A percentile compares a stretch with the other conserved stretches of the same genome.
Evolutionary conservation across 129 eudicot species (phyloP).

Genomic region (Solidago caesia): DNA sequence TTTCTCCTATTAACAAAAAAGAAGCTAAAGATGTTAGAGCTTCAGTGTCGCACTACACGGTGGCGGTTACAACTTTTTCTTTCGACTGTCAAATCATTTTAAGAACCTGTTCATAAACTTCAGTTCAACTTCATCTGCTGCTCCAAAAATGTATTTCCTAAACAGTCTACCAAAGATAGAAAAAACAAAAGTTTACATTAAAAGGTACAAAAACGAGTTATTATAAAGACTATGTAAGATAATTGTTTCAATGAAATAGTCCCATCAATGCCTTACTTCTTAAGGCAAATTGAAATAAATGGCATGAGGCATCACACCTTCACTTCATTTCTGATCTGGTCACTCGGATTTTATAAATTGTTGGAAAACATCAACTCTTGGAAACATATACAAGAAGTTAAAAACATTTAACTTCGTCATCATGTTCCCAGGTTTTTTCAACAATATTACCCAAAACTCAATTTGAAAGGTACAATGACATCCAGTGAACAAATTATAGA

Average conservation of each 20-base stretch:
- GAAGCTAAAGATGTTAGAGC: constrained; percentile 5
- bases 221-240: constrained; percentile 1
- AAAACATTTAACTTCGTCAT: not conserved
- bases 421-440: not conserved
- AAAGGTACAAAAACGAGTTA: not conserved
- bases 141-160: constrained; percentile 89
- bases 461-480: not conserved
- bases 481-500: not conserved
- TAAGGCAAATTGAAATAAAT: not conserved
- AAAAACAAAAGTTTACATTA: not conserved
- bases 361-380: not conserved
- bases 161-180: constrained; percentile 48
- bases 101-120: constrained; percentile 88
- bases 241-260: not conserved
- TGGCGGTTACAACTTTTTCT: not conserved
- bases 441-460: not conserved
- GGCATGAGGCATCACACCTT: not conserved
- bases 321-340: not conserved
- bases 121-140: constrained; percentile 94
- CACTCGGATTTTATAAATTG: not conserved
- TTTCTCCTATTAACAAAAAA: constrained; percentile 59
- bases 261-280: not conserved
- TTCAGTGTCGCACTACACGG: not conserved
- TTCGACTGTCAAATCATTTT: not conserved
- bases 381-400: not conserved